Evolutionary conservation across 176 grass and related monocot genomes (phyloP).

Genomic region (Poa annua): DNA sequence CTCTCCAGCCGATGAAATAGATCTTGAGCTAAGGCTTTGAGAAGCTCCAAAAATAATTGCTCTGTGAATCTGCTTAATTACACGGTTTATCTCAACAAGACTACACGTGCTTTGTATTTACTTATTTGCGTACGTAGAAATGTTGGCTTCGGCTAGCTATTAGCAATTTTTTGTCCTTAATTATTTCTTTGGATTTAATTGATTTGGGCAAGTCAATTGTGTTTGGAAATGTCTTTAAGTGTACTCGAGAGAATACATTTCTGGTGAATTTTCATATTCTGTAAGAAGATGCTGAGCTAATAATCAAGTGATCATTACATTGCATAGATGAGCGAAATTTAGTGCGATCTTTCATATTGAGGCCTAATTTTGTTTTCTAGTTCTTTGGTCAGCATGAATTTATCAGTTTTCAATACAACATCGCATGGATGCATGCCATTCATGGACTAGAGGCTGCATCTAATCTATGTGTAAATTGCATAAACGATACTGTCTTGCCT

Average conservation of each 20-base stretch:
- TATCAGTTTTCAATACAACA: not conserved
- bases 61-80: slow-evolving; percentile 3
- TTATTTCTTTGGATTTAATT: not conserved
- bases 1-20: slow-evolving; percentile 59
- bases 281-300: not conserved
- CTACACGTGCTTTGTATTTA: slow-evolving; percentile 35
- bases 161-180: not conserved
- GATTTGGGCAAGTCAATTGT: not conserved
- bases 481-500: not conserved
- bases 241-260: not conserved
- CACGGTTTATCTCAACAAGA: slow-evolving; percentile 7
- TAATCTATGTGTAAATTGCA: not conserved
- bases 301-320: slow-evolving; percentile 3
- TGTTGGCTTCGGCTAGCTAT: not conserved
- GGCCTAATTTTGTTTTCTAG: not conserved
- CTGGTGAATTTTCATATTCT: slow-evolving; percentile 2
- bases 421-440: not conserved
- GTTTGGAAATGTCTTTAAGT: not conserved
- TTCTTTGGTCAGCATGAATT: not conserved
- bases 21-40: slow-evolving; percentile 89
- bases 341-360: not conserved
- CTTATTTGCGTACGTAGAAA: not conserved
- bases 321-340: not conserved
- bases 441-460: not conserved
- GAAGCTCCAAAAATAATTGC: slow-evolving; percentile 58